Conservation (phyloP, 139 green algal genomes). For the Ulvella scutata region DNA sequence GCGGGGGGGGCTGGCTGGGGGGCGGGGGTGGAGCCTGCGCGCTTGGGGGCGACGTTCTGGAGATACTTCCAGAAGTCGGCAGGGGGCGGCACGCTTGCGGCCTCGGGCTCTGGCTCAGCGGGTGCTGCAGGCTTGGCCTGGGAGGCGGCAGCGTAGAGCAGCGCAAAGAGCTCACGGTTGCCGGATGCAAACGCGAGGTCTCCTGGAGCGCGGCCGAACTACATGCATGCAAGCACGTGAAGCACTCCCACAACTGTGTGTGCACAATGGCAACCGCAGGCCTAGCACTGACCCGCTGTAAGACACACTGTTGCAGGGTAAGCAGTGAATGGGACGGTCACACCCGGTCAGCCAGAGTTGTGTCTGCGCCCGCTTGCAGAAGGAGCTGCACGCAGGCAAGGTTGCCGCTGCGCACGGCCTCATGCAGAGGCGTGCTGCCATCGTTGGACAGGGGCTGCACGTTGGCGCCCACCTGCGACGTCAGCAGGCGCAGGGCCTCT, state of each 20-base stretch:
- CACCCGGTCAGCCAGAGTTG: not conserved
- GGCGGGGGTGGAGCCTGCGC: not conserved
- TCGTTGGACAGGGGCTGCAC: not conserved
- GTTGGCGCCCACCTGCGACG: not conserved
- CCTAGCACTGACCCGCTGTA: too few relatives aligned
- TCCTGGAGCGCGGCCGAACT: not conserved
- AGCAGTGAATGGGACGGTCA: not conserved
- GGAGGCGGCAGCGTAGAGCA: not conserved
- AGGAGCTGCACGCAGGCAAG: not conserved
- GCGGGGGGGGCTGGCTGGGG: not conserved
- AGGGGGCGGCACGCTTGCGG: not conserved
- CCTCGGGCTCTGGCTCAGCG: not conserved
- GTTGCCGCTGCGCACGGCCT: not conserved
- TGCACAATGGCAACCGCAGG: too few relatives aligned
- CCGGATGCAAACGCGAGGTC: not conserved
- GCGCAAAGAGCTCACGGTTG: not conserved
- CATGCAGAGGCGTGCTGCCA: not conserved
- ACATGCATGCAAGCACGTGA: not conserved
- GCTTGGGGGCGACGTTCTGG: too few relatives aligned
- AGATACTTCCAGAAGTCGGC: not conserved
- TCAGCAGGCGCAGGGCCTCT: not conserved
- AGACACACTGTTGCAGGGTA: not conserved
- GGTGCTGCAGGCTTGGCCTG: not conserved
- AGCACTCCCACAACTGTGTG: not conserved
- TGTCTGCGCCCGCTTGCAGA: not conserved